Conservation (phyloP, 2,329 filamentous ascomycete species). For the Fusarium agapanthi region DNA sequence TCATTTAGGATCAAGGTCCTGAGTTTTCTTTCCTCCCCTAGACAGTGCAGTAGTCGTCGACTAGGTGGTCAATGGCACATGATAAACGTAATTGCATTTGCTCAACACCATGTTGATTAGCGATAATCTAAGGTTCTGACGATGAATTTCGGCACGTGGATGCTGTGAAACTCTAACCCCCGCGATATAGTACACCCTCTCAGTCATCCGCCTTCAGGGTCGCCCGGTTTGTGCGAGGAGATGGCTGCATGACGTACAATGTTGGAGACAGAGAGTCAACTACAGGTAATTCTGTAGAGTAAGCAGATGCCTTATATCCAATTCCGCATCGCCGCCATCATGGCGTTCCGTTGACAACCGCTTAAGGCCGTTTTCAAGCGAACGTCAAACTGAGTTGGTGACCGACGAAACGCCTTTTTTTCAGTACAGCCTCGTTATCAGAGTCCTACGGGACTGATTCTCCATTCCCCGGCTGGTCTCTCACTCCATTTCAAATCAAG, state of each 20-base stretch:
- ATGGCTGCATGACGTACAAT: conserved; percentile 30
- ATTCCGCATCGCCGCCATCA: conserved; percentile 15
- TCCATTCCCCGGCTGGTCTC: not conserved
- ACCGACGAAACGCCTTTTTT: conserved; percentile 9
- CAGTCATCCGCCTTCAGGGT: conserved; percentile 9
- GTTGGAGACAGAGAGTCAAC: not conserved
- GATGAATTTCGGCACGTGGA: conserved; percentile 18
- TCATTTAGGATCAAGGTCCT: too few relatives aligned
- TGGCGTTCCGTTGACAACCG: conserved; percentile 36
- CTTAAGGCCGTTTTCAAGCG: conserved; percentile 36
- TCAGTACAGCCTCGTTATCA: conserved; percentile 23
- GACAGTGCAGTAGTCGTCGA: not conserved
- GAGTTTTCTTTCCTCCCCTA: too few relatives aligned
- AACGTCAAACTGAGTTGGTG: not conserved
- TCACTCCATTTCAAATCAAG: not conserved
- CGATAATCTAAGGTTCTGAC: conserved; percentile 12
- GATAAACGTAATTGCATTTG: conserved; percentile 27
- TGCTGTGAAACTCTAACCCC: conserved; percentile 16
- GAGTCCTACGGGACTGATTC: conserved; percentile 13
- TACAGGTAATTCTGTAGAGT: not conserved
- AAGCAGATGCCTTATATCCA: not conserved
- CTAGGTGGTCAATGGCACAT: not conserved
- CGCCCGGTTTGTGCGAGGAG: conserved; percentile 23
- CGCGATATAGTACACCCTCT: conserved; percentile 24
- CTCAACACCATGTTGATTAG: conserved; percentile 7